Evolutionary conservation across 306 rosid species (phyloP).

Genomic region (Sindora glabra): DNA sequence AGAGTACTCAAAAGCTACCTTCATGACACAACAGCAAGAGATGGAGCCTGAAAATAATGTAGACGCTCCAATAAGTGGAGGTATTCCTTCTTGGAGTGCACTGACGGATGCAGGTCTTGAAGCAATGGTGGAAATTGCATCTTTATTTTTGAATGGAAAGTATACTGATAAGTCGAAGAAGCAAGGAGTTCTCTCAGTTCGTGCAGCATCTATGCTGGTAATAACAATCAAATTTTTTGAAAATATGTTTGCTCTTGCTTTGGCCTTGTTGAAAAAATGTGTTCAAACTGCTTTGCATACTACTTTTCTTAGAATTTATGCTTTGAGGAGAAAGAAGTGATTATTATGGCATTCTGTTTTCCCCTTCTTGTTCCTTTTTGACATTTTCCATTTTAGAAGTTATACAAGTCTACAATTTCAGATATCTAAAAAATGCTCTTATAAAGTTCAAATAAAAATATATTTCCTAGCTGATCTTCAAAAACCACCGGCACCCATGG

Average conservation of each 20-base stretch:
- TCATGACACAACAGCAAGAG: slow-evolving; percentile 25
- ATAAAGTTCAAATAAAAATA: too few relatives aligned
- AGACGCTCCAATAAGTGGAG: slow-evolving; percentile 19
- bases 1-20: slow-evolving; percentile 31
- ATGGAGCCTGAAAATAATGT: too few relatives aligned
- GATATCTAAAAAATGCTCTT: too few relatives aligned
- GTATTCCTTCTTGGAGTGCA: slow-evolving; percentile 37
- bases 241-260: too few relatives aligned
- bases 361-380: neutral
- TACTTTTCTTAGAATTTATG: neutral
- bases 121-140: slow-evolving; percentile 60
- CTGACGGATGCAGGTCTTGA: slow-evolving; percentile 53
- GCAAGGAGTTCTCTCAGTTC: slow-evolving; percentile 67
- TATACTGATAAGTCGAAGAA: slow-evolving; percentile 44
- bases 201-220: slow-evolving; percentile 98
- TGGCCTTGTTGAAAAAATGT: neutral
- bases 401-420: too few relatives aligned
- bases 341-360: neutral
- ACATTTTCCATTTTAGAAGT: too few relatives aligned
- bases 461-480: too few relatives aligned
- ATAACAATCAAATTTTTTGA: slow-evolving; percentile 2
- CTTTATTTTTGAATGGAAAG: slow-evolving; percentile 56
- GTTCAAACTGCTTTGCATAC: neutral
- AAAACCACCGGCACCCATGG: too few relatives aligned
- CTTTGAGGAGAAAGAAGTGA: neutral